Conservation (phyloP, 2,329 filamentous ascomycete genomes). For the Fusarium irregulare region DNA sequence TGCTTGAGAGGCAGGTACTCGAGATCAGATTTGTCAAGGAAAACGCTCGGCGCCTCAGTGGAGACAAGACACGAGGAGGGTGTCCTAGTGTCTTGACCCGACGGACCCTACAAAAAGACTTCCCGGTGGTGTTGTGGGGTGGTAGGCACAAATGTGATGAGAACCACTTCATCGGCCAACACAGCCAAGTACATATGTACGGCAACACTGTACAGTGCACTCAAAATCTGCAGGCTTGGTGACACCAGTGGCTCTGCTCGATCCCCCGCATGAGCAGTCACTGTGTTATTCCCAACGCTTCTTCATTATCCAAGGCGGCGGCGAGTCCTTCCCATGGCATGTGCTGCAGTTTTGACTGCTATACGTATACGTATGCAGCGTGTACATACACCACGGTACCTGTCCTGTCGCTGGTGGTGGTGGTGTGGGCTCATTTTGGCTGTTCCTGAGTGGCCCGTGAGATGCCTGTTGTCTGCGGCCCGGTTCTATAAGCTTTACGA, state of each 20-base stretch:
- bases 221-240: conserved; percentile 7
- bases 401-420: conserved; percentile 16
- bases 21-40: conserved; percentile 44
- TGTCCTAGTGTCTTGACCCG: conserved; percentile 13
- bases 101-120: conserved; percentile 25
- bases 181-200: conserved; percentile 1
- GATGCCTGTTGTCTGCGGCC: conserved; percentile 24
- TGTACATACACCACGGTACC: conserved; percentile 3
- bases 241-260: conserved; percentile 18
- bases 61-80: conserved; percentile 25
- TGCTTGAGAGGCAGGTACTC: conserved; percentile 7
- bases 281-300: conserved; percentile 17
- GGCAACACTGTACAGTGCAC: conserved; percentile 18
- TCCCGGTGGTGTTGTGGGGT: conserved; percentile 34
- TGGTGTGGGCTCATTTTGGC: conserved; percentile 35
- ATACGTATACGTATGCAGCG: not conserved
- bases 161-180: conserved; percentile 30
- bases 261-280: conserved; percentile 10
- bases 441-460: conserved; percentile 33
- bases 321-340: not conserved
- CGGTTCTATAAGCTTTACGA: conserved; percentile 31
- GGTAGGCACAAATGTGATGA: conserved; percentile 7
- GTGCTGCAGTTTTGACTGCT: not conserved
- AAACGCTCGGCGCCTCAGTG: conserved; percentile 40
- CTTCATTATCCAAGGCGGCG: not conserved